These are phyloP conservation scores for Kernera saxatilis DNA, from an alignment of 345 rosid species.

Conservation along the genomic window DNA sequence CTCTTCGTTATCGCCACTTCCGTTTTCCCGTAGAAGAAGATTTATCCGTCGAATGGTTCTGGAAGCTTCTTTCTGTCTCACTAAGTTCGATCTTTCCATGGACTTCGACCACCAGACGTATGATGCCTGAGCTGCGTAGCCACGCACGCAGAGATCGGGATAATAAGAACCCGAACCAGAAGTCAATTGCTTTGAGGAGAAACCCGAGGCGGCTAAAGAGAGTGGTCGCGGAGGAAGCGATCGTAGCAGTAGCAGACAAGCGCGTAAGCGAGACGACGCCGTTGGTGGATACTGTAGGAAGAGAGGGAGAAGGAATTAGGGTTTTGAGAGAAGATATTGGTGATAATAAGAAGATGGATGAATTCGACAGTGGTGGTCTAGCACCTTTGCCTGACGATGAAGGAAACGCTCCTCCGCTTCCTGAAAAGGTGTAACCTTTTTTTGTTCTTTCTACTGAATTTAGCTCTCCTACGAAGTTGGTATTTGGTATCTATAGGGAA, in stretches of 20 bases:
- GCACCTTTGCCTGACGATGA: slow-evolving; percentile 78
- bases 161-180: slow-evolving; percentile 17
- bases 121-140: slow-evolving; percentile 54
- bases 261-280: slow-evolving; percentile 20
- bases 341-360: slow-evolving; percentile 49
- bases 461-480: neutral
- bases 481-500: too few relatives aligned
- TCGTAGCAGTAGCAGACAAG: slow-evolving; percentile 22
- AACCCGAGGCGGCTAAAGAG: slow-evolving; percentile 22
- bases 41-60: slow-evolving; percentile 24
- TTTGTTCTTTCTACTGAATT: neutral
- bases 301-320: slow-evolving; percentile 16
- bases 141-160: slow-evolving; percentile 40
- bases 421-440: slow-evolving; percentile 57
- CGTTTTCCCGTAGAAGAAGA: neutral
- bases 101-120: slow-evolving; percentile 29
- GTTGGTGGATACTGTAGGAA: slow-evolving; percentile 3
- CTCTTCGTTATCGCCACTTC: slow-evolving; percentile 7
- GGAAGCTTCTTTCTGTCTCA: slow-evolving; percentile 27
- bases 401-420: slow-evolving; percentile 82
- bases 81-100: slow-evolving; percentile 19
- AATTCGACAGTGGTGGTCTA: slow-evolving; percentile 66
- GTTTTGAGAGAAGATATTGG: slow-evolving; percentile 27
- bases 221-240: slow-evolving; percentile 2
- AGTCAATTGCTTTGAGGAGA: slow-evolving; percentile 31